phyloP scores from a whole-genome alignment of 2,329 filamentous ascomycete species.

The Verticillium zaregamsianum region DNA sequence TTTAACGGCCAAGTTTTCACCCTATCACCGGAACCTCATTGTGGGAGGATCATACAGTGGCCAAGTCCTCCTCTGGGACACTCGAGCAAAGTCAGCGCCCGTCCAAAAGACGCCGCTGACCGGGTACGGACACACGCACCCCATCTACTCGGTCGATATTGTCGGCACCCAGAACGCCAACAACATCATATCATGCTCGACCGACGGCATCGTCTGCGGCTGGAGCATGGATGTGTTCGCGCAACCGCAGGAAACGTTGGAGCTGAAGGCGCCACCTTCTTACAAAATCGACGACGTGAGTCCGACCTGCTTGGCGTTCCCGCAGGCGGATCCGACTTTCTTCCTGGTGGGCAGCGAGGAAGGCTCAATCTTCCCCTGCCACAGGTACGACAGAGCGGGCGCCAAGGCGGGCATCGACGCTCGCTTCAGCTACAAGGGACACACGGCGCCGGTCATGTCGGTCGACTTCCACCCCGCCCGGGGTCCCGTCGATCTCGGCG shows the following conservation, averaged over 20 bases:
- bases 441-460: constrained; percentile 92
- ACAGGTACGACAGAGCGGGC: constrained; percentile 93
- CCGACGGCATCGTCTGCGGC: constrained; percentile 92
- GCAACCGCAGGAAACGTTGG: constrained; percentile 90
- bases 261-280: constrained; percentile 79
- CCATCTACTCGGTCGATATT: constrained; percentile 91
- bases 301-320: constrained; percentile 92
- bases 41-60: constrained; percentile 95
- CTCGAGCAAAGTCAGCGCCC: constrained; percentile 79
- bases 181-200: constrained; percentile 96
- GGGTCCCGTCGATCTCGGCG: constrained; percentile 89
- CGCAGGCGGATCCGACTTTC: constrained; percentile 91
- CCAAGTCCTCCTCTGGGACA: constrained; percentile 96
- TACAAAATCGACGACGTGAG: constrained; percentile 92
- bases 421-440: constrained; percentile 81
- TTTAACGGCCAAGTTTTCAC: constrained; percentile 94
- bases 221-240: constrained; percentile 99
- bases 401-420: constrained; percentile 94
- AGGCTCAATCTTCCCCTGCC: constrained; percentile 92
- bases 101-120: constrained; percentile 96
- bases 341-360: constrained; percentile 97
- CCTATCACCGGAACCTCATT: constrained; percentile 94
- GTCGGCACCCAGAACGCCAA: constrained; percentile 98
- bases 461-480: constrained; percentile 92
- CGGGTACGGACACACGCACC: constrained; percentile 91